Base-by-base conservation (phyloP, 495 filamentous ascomycete genomes). In the Tuber melanosporum region DNA sequence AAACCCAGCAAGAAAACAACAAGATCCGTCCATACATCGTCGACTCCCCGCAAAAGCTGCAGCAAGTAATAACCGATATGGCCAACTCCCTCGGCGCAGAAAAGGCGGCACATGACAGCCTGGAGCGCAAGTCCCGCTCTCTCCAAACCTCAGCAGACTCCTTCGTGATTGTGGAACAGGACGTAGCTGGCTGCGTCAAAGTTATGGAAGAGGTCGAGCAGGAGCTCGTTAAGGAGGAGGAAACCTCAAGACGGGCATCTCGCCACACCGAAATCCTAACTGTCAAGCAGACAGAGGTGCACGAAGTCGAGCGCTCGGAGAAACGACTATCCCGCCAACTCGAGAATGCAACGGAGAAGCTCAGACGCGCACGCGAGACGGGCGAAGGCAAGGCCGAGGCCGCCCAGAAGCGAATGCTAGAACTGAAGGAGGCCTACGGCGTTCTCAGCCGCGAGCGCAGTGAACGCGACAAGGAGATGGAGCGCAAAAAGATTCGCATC, bases 81-180 rank as follows among this genome's bases (percentile, higher is more conserved):
- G 92, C 89, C 73, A 91, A 92, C 83, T 92, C 89, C 44, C 86
- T 98, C 26, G 86, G 87, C 75, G 86, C 86, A 32, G 94, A 98
- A 78, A 95, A 94, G 78, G 86, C 89, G 15, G 90, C 92, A 47
- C 95, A 96, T 75, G 95, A 99, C 83, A 86, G 89, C 2, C 89
- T 98, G 73, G 96, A 98, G 83, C 90, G 92, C 74, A 89, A 94
- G 47, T 89, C 91, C 17, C 88, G 96, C 62, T 95, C 94, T 7
- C 86, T 99, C n/a, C 94, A 98, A 82, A 97, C 94, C 4, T 94
- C 92, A 32, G 90, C 91, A 9, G 94, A 98, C 84, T 93, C 93
- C 1, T 98, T 98, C 81, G 87, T 88, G 7, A 90, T 95, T 1
- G 93, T 98, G 14, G 86, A 90, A 12, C 89, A 91, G 47, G 95